phyloP scores from a whole-genome alignment of 2,329 filamentous ascomycete species.

The Pseudocercospora pini-densiflorae region DNA sequence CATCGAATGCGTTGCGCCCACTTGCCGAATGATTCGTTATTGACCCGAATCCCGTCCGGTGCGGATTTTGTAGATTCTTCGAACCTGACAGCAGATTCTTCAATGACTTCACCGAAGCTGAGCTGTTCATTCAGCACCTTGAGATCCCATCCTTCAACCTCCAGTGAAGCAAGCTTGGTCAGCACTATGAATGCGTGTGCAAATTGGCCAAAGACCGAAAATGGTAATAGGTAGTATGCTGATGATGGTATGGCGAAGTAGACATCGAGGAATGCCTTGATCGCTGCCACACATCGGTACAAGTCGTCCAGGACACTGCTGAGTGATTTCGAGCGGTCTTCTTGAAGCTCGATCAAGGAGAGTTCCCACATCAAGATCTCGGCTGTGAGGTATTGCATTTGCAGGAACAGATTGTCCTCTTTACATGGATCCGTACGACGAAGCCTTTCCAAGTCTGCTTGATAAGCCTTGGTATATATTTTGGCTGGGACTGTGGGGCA shows the following conservation, averaged over 20 bases:
- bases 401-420: constrained; percentile 29
- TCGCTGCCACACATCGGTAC: constrained; percentile 32
- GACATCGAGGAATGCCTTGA: constrained; percentile 32
- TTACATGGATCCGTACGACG: constrained; percentile 21
- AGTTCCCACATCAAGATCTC: constrained; percentile 37
- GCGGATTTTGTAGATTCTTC: constrained; percentile 25
- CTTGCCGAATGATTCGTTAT: constrained; percentile 38
- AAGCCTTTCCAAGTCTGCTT: constrained; percentile 35
- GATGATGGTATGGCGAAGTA: constrained; percentile 35
- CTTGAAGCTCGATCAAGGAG: constrained; percentile 33
- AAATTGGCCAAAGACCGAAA: constrained; percentile 37
- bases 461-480: constrained; percentile 35
- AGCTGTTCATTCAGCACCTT: constrained; percentile 26
- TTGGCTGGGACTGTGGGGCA: constrained; percentile 32
- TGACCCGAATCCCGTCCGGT: constrained; percentile 33
- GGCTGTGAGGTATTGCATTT: constrained; percentile 34
- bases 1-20: constrained; percentile 36
- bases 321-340: constrained; percentile 28
- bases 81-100: constrained; percentile 29
- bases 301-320: constrained; percentile 34
- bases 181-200: constrained; percentile 37
- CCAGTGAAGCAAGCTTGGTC: constrained; percentile 35
- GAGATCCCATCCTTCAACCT: constrained; percentile 38
- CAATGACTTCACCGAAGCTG: constrained; percentile 30
- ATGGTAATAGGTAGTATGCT: constrained; percentile 35